phyloP scores from a whole-genome alignment of 2,329 filamentous ascomycete genomes.

The Xylaria sp. region DNA sequence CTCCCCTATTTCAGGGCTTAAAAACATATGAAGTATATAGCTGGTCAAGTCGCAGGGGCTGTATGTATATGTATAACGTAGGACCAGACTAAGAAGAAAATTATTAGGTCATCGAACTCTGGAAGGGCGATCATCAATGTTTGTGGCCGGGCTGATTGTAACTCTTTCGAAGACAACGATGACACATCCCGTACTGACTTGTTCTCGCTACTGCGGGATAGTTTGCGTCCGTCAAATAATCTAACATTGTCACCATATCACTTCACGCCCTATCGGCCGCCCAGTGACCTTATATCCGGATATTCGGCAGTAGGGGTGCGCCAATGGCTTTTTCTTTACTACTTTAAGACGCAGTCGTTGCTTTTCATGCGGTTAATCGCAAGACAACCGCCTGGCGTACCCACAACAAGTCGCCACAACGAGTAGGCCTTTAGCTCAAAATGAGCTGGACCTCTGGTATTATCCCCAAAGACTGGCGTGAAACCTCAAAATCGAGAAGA shows the following conservation, averaged over 20 bases:
- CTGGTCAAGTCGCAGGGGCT: not conserved
- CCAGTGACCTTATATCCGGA: not conserved
- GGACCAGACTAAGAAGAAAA: not conserved
- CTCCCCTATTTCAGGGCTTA: not conserved
- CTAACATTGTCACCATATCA: not conserved
- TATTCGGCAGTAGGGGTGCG: not conserved
- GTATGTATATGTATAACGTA: not conserved
- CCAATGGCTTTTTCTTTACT: not conserved
- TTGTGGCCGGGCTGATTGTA: not conserved
- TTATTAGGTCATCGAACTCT: not conserved
- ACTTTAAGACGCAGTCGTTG: not conserved
- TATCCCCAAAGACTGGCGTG: no score
- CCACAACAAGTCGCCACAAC: not conserved
- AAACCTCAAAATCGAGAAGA: no score
- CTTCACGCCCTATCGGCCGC: not conserved
- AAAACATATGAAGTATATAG: not conserved
- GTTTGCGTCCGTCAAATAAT: not conserved
- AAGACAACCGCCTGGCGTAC: not conserved
- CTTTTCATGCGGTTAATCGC: not conserved
- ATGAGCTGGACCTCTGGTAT: not conserved
- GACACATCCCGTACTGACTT: not conserved
- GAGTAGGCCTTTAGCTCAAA: not conserved
- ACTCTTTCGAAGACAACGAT: not conserved
- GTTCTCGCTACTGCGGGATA: conserved; percentile 8
- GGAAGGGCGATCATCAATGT: not conserved